Base-by-base conservation (phyloP, 116 monocot species). In the Zostera marina region DNA sequence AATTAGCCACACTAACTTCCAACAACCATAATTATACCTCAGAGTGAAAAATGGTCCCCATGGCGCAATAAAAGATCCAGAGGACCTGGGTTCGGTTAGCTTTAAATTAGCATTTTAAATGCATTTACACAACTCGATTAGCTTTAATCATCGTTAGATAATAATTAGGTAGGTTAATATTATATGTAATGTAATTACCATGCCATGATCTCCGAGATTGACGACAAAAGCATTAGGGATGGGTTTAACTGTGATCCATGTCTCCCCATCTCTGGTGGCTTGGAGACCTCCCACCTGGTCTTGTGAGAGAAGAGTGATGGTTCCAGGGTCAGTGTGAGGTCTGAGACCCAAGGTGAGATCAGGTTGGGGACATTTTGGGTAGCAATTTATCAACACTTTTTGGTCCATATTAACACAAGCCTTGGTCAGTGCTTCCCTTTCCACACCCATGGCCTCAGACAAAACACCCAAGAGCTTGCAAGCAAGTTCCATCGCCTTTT, bases 301-400 rank as follows among this genome's bases (percentile, higher is more conserved):
- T 58, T 84, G 84, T 9, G 80, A 63, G 4, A 84, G 69, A 53
- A 84, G 68, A 14, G 84, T 84, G 66, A 84, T 80, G 53, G 80
- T 80, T 54, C 84, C 80, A 14, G 84, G 79, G 45, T 84, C 84
- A 12, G 80, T 80, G 74, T 84, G 84, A 23, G 72, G 71, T 46
- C 74, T 79, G 51, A 84, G 63, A 16, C 84, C 84, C 3, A 84
- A 74, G 19, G 84, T 84, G 63, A 84, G 84, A 46, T 80, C 80
- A 0, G 84, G 84, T 57, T 84, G 74, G 41, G 84, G 84, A 56
- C 80, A 84, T 52, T 72, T 79, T 16, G 84, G 84, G 61, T 84
- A 84, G 66, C 52, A 84, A 66, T 84, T 79, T 8, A 84, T 70
- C 40, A 80, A 62, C 19, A 80, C 69, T 44, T 76, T 84, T 55